Conservation (phyloP, 441 rosid species). For the Erodium texanum region DNA sequence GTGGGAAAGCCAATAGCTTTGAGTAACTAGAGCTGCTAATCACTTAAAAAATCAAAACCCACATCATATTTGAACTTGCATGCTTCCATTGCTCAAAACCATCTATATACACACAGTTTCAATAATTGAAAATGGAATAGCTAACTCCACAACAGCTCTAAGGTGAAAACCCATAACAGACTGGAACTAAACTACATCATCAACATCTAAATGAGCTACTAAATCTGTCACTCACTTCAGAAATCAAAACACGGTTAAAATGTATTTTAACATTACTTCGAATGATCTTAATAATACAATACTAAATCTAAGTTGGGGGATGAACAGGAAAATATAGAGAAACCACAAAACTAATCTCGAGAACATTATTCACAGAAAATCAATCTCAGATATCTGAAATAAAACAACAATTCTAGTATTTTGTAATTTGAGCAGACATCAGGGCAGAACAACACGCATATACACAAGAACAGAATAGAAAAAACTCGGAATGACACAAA, state of each 20-base stretch:
- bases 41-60: not conserved
- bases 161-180: not conserved
- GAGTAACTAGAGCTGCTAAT: not conserved
- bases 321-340: not conserved
- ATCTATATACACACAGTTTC: not conserved
- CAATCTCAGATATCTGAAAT: not conserved
- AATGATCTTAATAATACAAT: not conserved
- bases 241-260: too few relatives aligned
- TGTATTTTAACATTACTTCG: too few relatives aligned
- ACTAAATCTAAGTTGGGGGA: too few relatives aligned
- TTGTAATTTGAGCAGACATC: not conserved
- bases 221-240: not conserved
- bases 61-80: not conserved
- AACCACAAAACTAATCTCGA: not conserved
- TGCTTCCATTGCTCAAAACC: not conserved
- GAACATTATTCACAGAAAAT: not conserved
- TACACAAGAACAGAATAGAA: not conserved
- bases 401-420: not conserved
- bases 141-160: not conserved
- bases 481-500: not conserved
- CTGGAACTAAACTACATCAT: not conserved
- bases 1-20: not conserved
- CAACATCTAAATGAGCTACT: not conserved
- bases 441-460: not conserved
- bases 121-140: not conserved